A percentile compares a stretch with the other conserved stretches of the same genome.
Conservation (phyloP, 2,329 filamentous ascomycete genomes). For the Cladosporium cucumerinum region DNA sequence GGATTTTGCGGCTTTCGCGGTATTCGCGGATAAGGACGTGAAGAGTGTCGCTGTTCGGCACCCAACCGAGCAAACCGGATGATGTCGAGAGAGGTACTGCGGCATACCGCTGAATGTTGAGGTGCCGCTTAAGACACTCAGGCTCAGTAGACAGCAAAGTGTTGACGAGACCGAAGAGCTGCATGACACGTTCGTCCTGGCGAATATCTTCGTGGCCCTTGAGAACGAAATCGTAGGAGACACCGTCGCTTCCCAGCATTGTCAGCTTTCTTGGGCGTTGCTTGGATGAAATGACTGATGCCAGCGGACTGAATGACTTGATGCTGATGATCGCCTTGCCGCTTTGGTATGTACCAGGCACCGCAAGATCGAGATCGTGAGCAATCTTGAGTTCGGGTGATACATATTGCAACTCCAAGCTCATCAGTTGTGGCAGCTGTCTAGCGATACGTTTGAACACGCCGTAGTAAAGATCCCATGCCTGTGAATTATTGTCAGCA, state of each 20-base stretch:
- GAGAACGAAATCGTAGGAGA: constrained; percentile 79
- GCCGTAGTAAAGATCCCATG: constrained; percentile 98
- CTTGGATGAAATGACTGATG: constrained; percentile 93
- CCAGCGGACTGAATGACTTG: constrained; percentile 81
- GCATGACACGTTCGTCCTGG: constrained; percentile 99
- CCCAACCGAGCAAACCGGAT: constrained; percentile 92
- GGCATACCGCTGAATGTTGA: constrained; percentile 93
- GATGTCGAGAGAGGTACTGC: constrained; percentile 97
- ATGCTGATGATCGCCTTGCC: constrained; percentile 78
- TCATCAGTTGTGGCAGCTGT: constrained; percentile 88
- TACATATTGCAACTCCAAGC: constrained; percentile 91
- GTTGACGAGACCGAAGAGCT: constrained; percentile 96
- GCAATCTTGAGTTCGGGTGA: constrained; percentile 88
- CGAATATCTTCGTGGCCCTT: constrained; percentile 99
- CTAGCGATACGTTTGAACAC: constrained; percentile 94
- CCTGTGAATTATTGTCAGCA: constrained; percentile 37
- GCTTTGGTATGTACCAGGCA: constrained; percentile 92
- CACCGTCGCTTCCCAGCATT: constrained; percentile 83
- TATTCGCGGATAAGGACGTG: constrained; percentile 97
- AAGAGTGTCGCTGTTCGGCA: constrained; percentile 94
- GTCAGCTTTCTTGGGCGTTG: constrained; percentile 89
- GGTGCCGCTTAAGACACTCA: constrained; percentile 93
- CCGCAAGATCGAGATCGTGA: constrained; percentile 81
- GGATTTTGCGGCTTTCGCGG: constrained; percentile 91
- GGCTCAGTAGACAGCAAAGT: constrained; percentile 90